Conservation (phyloP, 257 asterid genomes). For the Nicotiana otophora region DNA sequence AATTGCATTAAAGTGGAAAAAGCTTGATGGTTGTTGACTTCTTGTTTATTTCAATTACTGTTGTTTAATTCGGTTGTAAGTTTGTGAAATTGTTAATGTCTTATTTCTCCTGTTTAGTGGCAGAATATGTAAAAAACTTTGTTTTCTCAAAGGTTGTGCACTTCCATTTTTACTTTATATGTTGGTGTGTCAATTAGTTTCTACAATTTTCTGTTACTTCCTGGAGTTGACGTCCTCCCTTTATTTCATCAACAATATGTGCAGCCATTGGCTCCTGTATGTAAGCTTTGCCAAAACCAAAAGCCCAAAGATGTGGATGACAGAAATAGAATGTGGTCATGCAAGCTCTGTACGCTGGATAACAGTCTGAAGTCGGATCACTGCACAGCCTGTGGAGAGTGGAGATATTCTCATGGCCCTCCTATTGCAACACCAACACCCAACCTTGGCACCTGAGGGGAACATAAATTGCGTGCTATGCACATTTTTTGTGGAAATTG, state of each 20-base stretch:
- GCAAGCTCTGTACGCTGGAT: conserved; percentile 74
- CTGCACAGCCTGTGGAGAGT: conserved; percentile 66
- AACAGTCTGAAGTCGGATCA: conserved; percentile 53
- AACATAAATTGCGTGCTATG: not conserved
- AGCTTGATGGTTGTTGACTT: not conserved
- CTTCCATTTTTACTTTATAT: not conserved
- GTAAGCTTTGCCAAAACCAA: conserved; percentile 58
- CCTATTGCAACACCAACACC: conserved; percentile 54
- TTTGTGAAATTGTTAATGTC: not conserved
- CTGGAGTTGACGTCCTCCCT: not conserved
- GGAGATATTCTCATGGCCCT: conserved; percentile 75
- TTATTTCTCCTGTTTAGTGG: not conserved
- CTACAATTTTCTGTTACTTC: not conserved
- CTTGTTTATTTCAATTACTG: not conserved
- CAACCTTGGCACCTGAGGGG: conserved; percentile 55
- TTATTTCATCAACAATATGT: not conserved
- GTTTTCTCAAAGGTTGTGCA: not conserved
- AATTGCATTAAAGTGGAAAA: not conserved
- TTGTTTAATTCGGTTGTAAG: not conserved
- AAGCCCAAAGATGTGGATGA: conserved; percentile 43
- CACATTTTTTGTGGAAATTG: not conserved
- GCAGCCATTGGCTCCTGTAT: conserved; percentile 75
- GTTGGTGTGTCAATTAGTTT: not conserved
- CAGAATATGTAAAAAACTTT: not conserved
- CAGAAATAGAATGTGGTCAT: conserved; percentile 49